phyloP scores from a whole-genome alignment of 805 yeast species.

The Naumovozyma dairenensis region DNA sequence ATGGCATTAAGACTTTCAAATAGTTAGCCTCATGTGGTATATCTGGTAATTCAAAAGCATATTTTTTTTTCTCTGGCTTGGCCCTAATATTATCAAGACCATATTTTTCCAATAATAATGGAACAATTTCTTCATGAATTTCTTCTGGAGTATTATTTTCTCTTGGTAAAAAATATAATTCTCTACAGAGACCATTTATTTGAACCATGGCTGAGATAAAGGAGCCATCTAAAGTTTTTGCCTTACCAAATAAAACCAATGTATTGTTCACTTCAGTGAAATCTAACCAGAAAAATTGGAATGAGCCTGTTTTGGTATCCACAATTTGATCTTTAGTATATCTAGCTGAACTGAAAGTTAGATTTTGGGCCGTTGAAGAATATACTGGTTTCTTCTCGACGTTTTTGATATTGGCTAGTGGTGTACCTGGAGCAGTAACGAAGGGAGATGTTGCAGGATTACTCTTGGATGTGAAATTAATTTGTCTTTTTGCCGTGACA shows the following conservation, averaged over 20 bases:
- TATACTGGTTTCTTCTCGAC: slow-evolving; percentile 4
- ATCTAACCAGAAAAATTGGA: slow-evolving; percentile 86
- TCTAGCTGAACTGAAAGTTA: slow-evolving; percentile 12
- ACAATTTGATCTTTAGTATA: slow-evolving; percentile 25
- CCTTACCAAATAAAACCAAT: slow-evolving; percentile 72
- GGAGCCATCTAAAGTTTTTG: slow-evolving; percentile 46
- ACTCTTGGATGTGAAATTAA: slow-evolving; percentile 19
- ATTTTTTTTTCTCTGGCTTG: slow-evolving; percentile 63
- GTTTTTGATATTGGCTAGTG: slow-evolving; percentile 5
- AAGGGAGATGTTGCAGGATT: slow-evolving; percentile 22
- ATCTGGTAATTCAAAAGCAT: slow-evolving; percentile 78
- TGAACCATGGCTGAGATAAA: slow-evolving; percentile 70
- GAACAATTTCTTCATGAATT: slow-evolving; percentile 67
- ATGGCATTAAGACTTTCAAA: slow-evolving; percentile 69
- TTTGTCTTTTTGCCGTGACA: slow-evolving; percentile 18
- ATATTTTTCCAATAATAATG: slow-evolving; percentile 50
- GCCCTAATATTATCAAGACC: slow-evolving; percentile 57
- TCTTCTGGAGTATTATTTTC: slow-evolving; percentile 48
- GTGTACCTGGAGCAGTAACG: slow-evolving; percentile 29
- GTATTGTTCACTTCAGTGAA: slow-evolving; percentile 66
- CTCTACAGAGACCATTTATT: slow-evolving; percentile 57
- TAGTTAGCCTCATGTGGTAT: slow-evolving; percentile 73
- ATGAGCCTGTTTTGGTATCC: slow-evolving; percentile 33
- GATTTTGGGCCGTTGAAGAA: slow-evolving; percentile 4
- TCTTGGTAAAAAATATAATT: slow-evolving; percentile 71